Conservation (phyloP, 495 filamentous ascomycete genomes). For the Lepraria neglecta region DNA sequence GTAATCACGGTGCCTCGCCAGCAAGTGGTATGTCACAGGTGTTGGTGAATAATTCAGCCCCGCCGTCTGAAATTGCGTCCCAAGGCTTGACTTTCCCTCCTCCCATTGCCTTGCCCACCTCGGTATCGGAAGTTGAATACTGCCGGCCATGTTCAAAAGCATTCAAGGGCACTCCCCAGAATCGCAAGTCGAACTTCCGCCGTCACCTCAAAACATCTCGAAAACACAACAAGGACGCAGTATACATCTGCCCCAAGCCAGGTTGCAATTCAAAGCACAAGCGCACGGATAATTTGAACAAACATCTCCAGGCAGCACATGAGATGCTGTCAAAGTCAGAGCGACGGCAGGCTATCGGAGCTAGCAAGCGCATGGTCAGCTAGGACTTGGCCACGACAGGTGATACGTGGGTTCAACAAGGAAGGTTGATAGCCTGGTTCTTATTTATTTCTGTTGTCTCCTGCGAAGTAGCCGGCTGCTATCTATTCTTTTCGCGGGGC, state of each 20-base stretch:
- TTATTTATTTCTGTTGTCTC: too few relatives aligned
- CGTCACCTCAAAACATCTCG: neutral
- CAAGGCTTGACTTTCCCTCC: neutral
- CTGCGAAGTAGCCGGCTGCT: too few relatives aligned
- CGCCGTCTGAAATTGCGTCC: neutral
- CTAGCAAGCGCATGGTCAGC: neutral
- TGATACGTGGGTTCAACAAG: neutral
- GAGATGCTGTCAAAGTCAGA: neutral
- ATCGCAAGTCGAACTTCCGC: neutral
- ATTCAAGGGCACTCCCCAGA: constrained; percentile 4
- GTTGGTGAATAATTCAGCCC: neutral
- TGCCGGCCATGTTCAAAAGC: neutral
- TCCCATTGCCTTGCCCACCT: neutral
- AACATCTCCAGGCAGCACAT: neutral
- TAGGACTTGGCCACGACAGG: neutral
- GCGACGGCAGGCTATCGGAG: neutral
- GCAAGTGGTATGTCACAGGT: neutral
- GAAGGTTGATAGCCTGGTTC: too few relatives aligned
- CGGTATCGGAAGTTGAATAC: neutral
- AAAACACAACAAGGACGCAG: neutral
- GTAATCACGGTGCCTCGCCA: neutral
- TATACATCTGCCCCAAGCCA: neutral
- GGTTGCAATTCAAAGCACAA: neutral
- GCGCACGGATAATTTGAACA: constrained; percentile 5
- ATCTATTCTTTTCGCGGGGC: too few relatives aligned